These are phyloP conservation scores for Termitomyces sp. DNA, from an alignment of 768 basidiomycete genomes.

Conservation along the genomic window DNA sequence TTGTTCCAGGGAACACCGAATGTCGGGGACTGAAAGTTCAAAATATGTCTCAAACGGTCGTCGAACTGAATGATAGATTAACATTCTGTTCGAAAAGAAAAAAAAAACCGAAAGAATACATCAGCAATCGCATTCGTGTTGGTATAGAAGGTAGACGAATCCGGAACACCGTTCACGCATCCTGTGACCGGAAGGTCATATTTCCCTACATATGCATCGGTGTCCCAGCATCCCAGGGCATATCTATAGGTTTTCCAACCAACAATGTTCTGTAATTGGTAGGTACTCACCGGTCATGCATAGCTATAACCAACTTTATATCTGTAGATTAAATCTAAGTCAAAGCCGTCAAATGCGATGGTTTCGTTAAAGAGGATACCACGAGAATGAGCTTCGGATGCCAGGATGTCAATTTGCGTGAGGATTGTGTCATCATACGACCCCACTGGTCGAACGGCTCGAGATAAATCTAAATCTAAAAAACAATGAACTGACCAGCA, in stretches of 20 bases:
- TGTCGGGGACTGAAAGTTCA: constrained; percentile 20
- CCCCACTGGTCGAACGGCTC: constrained; percentile 13
- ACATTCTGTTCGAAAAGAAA: not conserved
- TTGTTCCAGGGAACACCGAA: constrained; percentile 21
- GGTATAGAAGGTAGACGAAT: constrained; percentile 21
- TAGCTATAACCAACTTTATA: constrained; percentile 22
- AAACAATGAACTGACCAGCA: constrained; percentile 8
- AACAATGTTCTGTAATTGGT: not conserved
- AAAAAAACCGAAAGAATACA: constrained; percentile 3
- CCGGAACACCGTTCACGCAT: constrained; percentile 21
- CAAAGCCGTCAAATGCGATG: not conserved
- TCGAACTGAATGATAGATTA: constrained; percentile 14
- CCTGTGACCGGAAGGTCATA: constrained; percentile 18
- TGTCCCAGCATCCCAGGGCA: constrained; percentile 23
- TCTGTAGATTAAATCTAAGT: constrained; percentile 5
- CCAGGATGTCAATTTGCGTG: constrained; percentile 17
- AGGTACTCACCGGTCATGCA: constrained; percentile 18
- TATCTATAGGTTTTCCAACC: constrained; percentile 6
- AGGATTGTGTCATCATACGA: constrained; percentile 21
- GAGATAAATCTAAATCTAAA: not conserved
- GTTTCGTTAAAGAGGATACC: constrained; percentile 5
- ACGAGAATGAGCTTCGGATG: constrained; percentile 19
- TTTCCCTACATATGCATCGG: constrained; percentile 21
- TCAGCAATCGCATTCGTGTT: constrained; percentile 21
- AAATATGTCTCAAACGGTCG: constrained; percentile 19